Base-by-base conservation (phyloP, 495 filamentous ascomycete genomes). In the Acidomyces sp. region DNA sequence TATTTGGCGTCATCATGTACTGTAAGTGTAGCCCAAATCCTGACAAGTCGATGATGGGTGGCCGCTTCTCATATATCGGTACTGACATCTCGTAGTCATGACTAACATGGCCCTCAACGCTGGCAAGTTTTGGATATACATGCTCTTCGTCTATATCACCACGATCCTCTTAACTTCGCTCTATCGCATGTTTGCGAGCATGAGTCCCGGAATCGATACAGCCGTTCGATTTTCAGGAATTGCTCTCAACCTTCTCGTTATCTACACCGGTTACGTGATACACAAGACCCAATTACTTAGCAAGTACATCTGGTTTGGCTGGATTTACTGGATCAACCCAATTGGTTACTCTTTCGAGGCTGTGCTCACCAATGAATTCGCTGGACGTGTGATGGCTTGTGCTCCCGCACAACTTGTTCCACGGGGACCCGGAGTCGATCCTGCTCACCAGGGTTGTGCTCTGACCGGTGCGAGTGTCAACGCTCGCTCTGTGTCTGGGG, bases 161-260 rank as follows among this genome's bases (percentile, higher is more conserved):
- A 80, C 78, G 0, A 68, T 85, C 35, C 70, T 68, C 48, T 67
- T 82, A 26, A 84, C 78, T 0, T 66, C 78, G 5, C 45, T 85
- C 20, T 85, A 81, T 50, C 74, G 81, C 11, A 83, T 84, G 78
- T 82, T 85, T 49, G 81, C 78, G 1, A 69, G 77, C 5, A 56
- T 85, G 4, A 82, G 75, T 2, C 77, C 78, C 0, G 71, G 69
- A 1, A 80, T 85, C 31, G 75, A 84, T 52, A 77, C 80, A 34
- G 79, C 81, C 3, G 75, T 83, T 28, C 68, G 78, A 7, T 82
- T 85, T 52, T 67, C 70, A 36, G 79, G 80, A 43, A 71, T 77
- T 43, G 75, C 70, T 0, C 54, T 86, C 24, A 83, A 82, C 49
- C 55, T 85, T 17, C 51, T 70, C 17, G 48, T 62, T 34, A 75